phyloP scores from a whole-genome alignment of 2,329 filamentous ascomycete species.

The Phialophora verrucosa region DNA sequence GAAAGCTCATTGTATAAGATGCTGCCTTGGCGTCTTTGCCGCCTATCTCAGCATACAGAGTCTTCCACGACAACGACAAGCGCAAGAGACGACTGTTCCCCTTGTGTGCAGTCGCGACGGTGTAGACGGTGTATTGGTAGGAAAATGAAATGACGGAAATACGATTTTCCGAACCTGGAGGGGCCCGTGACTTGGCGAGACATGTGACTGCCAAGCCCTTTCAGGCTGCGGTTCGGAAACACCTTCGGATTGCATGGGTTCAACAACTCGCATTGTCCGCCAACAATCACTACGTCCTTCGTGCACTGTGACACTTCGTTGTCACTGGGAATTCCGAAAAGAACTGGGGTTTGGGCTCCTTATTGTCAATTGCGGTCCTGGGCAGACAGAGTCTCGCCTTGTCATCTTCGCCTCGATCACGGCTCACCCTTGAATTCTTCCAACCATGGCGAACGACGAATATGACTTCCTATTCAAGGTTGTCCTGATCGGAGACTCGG shows the following conservation, averaged over 20 bases:
- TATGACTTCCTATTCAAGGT: conserved; percentile 99
- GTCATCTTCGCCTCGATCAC: conserved; percentile 6
- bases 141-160: neutral
- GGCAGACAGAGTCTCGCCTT: neutral
- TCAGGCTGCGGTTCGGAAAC: conserved; percentile 6
- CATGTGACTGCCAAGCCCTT: conserved; percentile 9
- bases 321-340: neutral
- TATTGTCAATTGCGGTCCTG: neutral
- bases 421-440: neutral
- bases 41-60: neutral
- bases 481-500: conserved; percentile 98
- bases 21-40: neutral
- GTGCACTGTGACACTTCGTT: neutral
- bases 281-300: neutral
- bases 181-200: neutral
- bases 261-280: neutral
- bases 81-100: neutral
- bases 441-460: conserved; percentile 76
- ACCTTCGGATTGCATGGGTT: neutral
- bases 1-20: neutral
- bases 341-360: neutral
- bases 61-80: neutral
- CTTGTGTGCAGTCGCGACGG: neutral
- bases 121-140: neutral
- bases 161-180: neutral